Evolutionary conservation across 179 eudicot genomes (phyloP), one percentile per base, ranked within the genome.

Genomic region (Nepenthes alata): DNA sequence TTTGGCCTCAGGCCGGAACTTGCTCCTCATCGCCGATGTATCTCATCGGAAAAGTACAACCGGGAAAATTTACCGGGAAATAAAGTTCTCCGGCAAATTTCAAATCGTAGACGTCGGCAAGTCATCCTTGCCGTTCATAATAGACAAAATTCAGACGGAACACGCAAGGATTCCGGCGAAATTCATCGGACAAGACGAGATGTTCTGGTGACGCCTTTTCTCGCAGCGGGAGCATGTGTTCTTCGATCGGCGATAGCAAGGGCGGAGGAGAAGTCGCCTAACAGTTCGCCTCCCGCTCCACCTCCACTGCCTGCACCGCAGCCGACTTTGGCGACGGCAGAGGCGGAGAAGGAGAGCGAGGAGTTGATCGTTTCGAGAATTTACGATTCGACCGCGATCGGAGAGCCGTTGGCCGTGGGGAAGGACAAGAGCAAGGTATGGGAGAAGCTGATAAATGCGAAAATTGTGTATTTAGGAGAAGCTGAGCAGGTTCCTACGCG

Each of bases 371-470:
- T 63, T 41, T 80, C 90, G 79, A 86, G 98, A 83, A 79, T 93
- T 15, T 93, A 93, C 51, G 98, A 89, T 58, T 93, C 95, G 71
- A 81, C 90, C 62, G 85, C 63, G 75, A 86, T 89, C 1, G 98
- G 95, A 69, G 96, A 93, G 80, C 98, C 96, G 70, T 55, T 83
- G 82, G 96, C 93, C 60, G 53, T 93, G 73, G 98, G 98, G 76
- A 93, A 93, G 75, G 96, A 89, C 47, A 93, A 81, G 86, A 77
- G 78, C 50, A 89, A 74, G 59, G 88, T 85, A 53, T 93, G 95
- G 95, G 98, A 89, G 80, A 93, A 89, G 77, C 39, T 93, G 81
- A 89, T 86, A 93, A 77, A 77, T 71, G 93, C 86, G 63, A 67
- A 91, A 72, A 71, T 93, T 53, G 82, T 93, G 76, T 89, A 93